A percentile compares a stretch with the other conserved stretches of the same genome.
Evolutionary conservation across 2,329 filamentous ascomycete genomes (phyloP).

Genomic region (Tolypocladium ovalisporum): DNA sequence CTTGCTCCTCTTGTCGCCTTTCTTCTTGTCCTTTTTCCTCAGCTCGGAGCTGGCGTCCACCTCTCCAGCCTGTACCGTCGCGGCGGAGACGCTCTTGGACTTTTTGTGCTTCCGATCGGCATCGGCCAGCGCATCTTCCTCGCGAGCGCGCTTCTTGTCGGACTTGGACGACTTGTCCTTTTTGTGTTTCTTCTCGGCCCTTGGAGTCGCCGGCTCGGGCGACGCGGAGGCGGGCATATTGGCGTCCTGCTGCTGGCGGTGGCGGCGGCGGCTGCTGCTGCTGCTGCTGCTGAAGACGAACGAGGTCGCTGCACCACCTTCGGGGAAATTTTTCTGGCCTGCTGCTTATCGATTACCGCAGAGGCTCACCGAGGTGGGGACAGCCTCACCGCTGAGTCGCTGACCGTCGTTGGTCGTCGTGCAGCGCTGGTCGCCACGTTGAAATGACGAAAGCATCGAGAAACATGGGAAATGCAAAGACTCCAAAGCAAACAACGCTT

Average conservation of each 20-base stretch:
- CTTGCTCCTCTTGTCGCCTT: slow-evolving; percentile 13
- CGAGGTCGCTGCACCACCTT: not conserved
- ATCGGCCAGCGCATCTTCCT: slow-evolving; percentile 27
- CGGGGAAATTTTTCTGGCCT: slow-evolving; percentile 3
- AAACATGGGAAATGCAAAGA: not conserved
- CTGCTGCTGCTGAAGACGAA: slow-evolving; percentile 3
- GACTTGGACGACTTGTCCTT: slow-evolving; percentile 21
- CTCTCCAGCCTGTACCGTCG: slow-evolving; percentile 8
- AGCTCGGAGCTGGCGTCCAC: slow-evolving; percentile 12
- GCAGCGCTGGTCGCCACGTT: not conserved
- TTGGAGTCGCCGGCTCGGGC: slow-evolving; percentile 17
- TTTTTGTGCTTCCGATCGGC: slow-evolving; percentile 38
- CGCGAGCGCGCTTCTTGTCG: slow-evolving; percentile 33
- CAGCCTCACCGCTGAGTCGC: not conserved
- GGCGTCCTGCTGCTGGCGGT: slow-evolving; percentile 1
- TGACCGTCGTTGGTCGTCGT: no score
- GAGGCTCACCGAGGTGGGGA: not conserved
- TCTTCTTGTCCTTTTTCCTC: slow-evolving; percentile 19
- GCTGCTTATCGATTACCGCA: slow-evolving; percentile 6
- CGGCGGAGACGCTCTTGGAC: slow-evolving; percentile 32
- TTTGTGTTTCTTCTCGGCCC: slow-evolving; percentile 28
- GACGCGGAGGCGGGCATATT: slow-evolving; percentile 23
- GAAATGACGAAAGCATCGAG: not conserved
- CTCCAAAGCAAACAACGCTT: not conserved
- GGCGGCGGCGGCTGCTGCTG: no score